Conservation (phyloP, 257 asterid genomes). For the Thymus quinquecostatus region DNA sequence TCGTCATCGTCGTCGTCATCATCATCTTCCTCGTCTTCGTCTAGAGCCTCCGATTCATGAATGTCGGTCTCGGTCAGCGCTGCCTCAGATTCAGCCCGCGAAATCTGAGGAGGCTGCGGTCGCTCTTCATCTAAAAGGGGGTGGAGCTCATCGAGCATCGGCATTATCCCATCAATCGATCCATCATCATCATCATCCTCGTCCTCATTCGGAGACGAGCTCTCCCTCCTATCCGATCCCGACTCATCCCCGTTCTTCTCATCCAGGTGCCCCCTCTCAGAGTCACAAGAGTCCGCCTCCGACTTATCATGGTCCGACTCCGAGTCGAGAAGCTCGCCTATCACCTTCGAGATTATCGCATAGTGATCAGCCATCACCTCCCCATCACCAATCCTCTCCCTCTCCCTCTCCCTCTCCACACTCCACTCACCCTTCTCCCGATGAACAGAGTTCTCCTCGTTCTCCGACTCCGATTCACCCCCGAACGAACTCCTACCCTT, state of each 20-base stretch:
- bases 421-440: conserved; percentile 21
- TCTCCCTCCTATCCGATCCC: conserved; percentile 71
- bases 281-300: conserved; percentile 60
- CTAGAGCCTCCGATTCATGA: conserved; percentile 41
- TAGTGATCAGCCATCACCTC: conserved; percentile 41
- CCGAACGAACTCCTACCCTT: conserved; percentile 34
- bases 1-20: conserved; percentile 44
- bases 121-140: conserved; percentile 82
- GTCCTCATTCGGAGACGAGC: conserved; percentile 63
- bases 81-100: conserved; percentile 55
- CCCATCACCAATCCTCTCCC: conserved; percentile 31
- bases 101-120: conserved; percentile 51
- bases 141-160: conserved; percentile 94
- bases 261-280: conserved; percentile 60
- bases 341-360: conserved; percentile 35
- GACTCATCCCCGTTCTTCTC: conserved; percentile 36
- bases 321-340: conserved; percentile 48
- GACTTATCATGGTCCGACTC: conserved; percentile 53
- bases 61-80: conserved; percentile 46
- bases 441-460: conserved; percentile 8
- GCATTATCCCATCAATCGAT: conserved; percentile 89
- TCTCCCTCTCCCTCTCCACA: conserved; percentile 33
- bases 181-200: conserved; percentile 53
- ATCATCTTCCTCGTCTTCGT: conserved; percentile 47
- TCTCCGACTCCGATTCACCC: neutral